Conservation (phyloP, 2,329 filamentous ascomycete genomes). For the Exutisphaerella laricina region DNA sequence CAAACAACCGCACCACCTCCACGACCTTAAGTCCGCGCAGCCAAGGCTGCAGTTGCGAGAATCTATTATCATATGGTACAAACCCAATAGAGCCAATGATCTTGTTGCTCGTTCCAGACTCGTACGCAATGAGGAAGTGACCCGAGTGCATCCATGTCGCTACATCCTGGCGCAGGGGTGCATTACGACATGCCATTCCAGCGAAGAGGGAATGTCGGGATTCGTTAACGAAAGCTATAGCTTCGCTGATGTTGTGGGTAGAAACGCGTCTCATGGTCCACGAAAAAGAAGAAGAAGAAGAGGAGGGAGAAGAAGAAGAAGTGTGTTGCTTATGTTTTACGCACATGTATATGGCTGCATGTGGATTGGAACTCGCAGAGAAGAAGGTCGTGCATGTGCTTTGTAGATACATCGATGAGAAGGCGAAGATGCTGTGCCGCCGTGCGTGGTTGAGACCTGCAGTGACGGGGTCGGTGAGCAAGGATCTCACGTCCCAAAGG, state of each 20-base stretch:
- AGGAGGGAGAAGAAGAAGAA: no score
- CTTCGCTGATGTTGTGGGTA: not conserved
- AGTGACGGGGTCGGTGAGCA: no score
- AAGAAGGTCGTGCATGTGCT: no score
- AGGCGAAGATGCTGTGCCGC: no score
- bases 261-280: not conserved
- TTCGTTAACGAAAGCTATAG: not conserved
- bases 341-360: no score
- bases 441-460: no score
- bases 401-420: no score
- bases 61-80: not conserved
- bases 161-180: not conserved
- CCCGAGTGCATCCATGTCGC: not conserved
- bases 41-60: not conserved
- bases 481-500: no score
- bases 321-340: no score
- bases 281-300: no score
- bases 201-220: not conserved
- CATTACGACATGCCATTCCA: not conserved
- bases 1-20: not conserved
- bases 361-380: no score
- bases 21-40: not conserved
- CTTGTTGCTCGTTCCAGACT: not conserved
- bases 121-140: not conserved
- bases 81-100: not conserved